Evolutionary conservation across 2,329 filamentous ascomycete species (phyloP), one percentile per base, ranked within the genome.

Genomic region (Xylariales sp.): DNA sequence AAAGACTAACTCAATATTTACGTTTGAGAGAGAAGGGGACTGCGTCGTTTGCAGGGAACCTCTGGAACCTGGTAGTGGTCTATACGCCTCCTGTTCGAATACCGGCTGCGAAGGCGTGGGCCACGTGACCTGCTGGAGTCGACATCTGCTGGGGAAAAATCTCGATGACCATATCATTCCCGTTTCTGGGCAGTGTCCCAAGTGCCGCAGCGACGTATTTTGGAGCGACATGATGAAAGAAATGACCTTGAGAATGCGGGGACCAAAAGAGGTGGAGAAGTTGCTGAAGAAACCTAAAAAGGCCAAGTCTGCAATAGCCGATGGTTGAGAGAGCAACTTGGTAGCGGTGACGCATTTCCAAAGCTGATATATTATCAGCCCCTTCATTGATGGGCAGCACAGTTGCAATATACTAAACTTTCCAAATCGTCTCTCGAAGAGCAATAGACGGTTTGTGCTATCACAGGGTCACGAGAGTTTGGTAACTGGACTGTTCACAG

Each of bases 141-240:
- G 57, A 20, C 67, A 78, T 44, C 59, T 80, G 2, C 60, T 81
- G 3, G 53, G 49, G 1, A 43, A 52, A 1, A 58, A 63, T 5
- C 47, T 51, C 4, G 53, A 42, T 24, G 57, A 48, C 32, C 36
- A 66, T 4, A 51, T 95, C 2, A 54, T 95, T 2, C 91, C 91
- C 0, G 67, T 76, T 2, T 56, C 69, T 23, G 89, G 88, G 3
- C 60, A 52, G 3, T 97, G 91, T 62, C 88, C 88, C 0, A 64
- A 65, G 15, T 97, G 91, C 54, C 62, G 70, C 1, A 67, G 68
- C 0, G 60, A 67, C 5, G 63, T 89, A 2, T 58, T 69, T 35
- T 97, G 91, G 91, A 69, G 72, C 0, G 76, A 85, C 33, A 77
- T 96, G 63, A 84, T 94, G 66, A 90, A 81, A 55, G 90, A 95